A percentile compares a stretch with the other conserved stretches of the same genome.
Evolutionary conservation across 2,329 filamentous ascomycete genomes (phyloP).

Genomic region (Dactylellina parvicollis): DNA sequence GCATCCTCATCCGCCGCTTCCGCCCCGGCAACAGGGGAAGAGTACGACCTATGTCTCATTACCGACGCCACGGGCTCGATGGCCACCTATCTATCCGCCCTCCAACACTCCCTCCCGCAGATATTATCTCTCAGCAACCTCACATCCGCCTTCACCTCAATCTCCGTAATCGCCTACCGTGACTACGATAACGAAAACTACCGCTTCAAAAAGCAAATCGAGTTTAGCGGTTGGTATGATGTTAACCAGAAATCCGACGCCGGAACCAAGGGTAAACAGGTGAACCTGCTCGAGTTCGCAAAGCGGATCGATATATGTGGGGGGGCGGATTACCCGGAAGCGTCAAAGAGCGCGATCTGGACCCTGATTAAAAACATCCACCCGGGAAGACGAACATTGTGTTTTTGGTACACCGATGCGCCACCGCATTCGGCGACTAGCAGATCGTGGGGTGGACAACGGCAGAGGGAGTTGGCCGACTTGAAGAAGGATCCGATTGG

Average conservation of each 20-base stretch:
- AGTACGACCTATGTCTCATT: slow-evolving; percentile 65
- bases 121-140: slow-evolving; percentile 66
- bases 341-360: slow-evolving; percentile 65
- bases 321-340: slow-evolving; percentile 65
- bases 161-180: slow-evolving; percentile 66
- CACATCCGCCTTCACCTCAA: slow-evolving; percentile 65
- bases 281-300: slow-evolving; percentile 61
- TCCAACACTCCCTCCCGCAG: slow-evolving; percentile 65
- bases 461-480: slow-evolving; percentile 58
- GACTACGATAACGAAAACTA: slow-evolving; percentile 62
- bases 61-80: slow-evolving; percentile 66
- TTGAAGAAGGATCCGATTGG: slow-evolving; percentile 46
- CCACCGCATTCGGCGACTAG: slow-evolving; percentile 63
- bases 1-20: slow-evolving; percentile 28
- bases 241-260: slow-evolving; percentile 54
- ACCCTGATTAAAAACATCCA: slow-evolving; percentile 65
- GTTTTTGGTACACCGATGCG: slow-evolving; percentile 66
- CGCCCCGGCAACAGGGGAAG: slow-evolving; percentile 24
- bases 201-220: slow-evolving; percentile 58
- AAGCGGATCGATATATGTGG: slow-evolving; percentile 59
- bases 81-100: slow-evolving; percentile 62
- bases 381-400: slow-evolving; percentile 64
- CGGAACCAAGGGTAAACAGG: slow-evolving; percentile 21
- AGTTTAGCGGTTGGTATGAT: slow-evolving; percentile 67
- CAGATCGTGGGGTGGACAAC: slow-evolving; percentile 59